A percentile compares a stretch with the other conserved stretches of the same genome.
Evolutionary conservation across 2,329 filamentous ascomycete species (phyloP).

Genomic region (Trichoderma citrinoviride): DNA sequence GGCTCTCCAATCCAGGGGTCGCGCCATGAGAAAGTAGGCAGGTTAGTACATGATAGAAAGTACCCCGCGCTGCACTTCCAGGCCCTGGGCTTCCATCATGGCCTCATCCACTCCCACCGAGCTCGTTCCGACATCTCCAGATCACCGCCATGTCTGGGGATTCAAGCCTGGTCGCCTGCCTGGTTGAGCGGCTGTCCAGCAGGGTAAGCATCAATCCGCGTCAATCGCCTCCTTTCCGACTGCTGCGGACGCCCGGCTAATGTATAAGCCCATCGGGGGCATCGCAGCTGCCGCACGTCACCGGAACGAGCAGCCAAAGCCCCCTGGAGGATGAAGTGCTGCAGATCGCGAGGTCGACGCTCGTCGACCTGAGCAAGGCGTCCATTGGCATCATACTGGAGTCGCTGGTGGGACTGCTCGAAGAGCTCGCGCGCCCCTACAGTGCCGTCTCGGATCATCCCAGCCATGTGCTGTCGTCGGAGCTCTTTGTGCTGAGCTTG

Average conservation of each 20-base stretch:
- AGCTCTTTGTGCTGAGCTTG: constrained; percentile 62
- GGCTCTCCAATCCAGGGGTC: not conserved
- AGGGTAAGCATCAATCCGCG: constrained; percentile 42
- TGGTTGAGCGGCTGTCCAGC: constrained; percentile 55
- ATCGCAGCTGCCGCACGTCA: constrained; percentile 63
- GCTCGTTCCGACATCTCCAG: constrained; percentile 15
- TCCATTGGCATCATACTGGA: constrained; percentile 56
- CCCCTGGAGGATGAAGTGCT: constrained; percentile 61
- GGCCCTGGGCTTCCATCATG: constrained; percentile 4
- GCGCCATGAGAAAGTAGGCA: not conserved
- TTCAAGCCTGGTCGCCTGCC: constrained; percentile 54
- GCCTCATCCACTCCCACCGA: constrained; percentile 11
- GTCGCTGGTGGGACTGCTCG: constrained; percentile 55
- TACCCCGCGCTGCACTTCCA: constrained; percentile 15
- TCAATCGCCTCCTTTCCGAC: not conserved
- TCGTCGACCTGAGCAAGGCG: constrained; percentile 58
- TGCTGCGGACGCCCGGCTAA: not conserved
- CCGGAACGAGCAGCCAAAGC: constrained; percentile 55
- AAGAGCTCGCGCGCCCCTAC: constrained; percentile 57
- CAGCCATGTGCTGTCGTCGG: constrained; percentile 59
- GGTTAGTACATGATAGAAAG: constrained; percentile 2
- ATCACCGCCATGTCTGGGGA: constrained; percentile 39
- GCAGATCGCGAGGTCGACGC: constrained; percentile 57
- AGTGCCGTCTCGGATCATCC: constrained; percentile 52
- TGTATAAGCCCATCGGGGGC: not conserved